A percentile compares a stretch with the other conserved stretches of the same genome.
Conservation (phyloP, 176 grass and related monocot genomes). For the Oryza punctata region DNA sequence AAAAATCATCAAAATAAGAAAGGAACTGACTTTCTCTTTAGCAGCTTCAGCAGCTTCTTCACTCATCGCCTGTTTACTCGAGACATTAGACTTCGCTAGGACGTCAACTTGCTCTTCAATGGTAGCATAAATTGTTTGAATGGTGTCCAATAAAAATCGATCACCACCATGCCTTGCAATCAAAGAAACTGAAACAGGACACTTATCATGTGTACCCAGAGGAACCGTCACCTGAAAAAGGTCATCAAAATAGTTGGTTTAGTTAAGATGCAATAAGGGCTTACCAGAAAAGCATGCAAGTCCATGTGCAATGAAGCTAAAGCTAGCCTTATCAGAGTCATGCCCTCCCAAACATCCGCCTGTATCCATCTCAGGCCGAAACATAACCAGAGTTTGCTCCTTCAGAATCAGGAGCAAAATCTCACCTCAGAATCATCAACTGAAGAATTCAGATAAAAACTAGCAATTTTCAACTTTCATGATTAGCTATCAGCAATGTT, state of each 20-base stretch:
- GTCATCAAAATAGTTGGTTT: constrained; percentile 7
- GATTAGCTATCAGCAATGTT: neutral
- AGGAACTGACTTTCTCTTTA: constrained; percentile 76
- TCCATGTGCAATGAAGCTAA: neutral
- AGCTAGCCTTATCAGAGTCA: constrained; percentile 7
- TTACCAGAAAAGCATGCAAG: constrained; percentile 4
- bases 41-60: constrained; percentile 94
- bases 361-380: constrained; percentile 8
- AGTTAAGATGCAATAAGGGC: constrained; percentile 4
- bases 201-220: constrained; percentile 73
- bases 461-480: constrained; percentile 11
- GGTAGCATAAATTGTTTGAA: constrained; percentile 67
- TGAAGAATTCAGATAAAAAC: neutral
- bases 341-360: neutral
- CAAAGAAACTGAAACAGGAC: constrained; percentile 88
- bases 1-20: constrained; percentile 25
- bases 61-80: constrained; percentile 64
- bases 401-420: neutral
- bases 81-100: constrained; percentile 69
- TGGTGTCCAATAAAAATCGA: constrained; percentile 76
- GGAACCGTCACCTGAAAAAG: constrained; percentile 76
- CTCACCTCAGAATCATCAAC: neutral
- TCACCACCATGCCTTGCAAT: constrained; percentile 84
- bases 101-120: constrained; percentile 81
- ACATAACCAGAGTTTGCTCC: constrained; percentile 3